These are phyloP conservation scores for Rutidosis leptorrhynchoides DNA, from an alignment of 129 eudicot species.

Conservation along the genomic window DNA sequence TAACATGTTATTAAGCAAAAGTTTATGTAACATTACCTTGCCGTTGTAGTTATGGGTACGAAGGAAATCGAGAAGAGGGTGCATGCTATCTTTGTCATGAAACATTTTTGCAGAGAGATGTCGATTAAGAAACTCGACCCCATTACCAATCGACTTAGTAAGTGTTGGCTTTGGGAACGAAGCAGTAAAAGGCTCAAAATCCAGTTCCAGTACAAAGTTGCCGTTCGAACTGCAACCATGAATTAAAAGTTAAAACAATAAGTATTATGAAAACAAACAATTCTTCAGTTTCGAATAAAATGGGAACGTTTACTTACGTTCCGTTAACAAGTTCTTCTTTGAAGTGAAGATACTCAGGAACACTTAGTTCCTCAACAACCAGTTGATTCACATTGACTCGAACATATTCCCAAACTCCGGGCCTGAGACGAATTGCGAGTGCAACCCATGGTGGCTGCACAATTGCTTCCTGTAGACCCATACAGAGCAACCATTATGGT, in stretches of 20 bases:
- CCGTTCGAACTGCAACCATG: constrained; percentile 59
- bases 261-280: too few relatives aligned
- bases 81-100: constrained; percentile 86
- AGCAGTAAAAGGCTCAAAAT: constrained; percentile 77
- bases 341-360: constrained; percentile 68
- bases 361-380: constrained; percentile 65
- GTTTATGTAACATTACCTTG: too few relatives aligned
- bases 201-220: constrained; percentile 84
- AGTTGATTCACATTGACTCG: constrained; percentile 59
- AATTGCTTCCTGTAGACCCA: constrained; percentile 65
- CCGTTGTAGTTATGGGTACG: constrained; percentile 68
- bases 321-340: constrained; percentile 73
- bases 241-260: too few relatives aligned
- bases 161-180: constrained; percentile 80
- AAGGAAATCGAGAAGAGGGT: constrained; percentile 79
- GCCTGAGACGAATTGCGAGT: constrained; percentile 80
- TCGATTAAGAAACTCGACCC: constrained; percentile 89
- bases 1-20: too few relatives aligned
- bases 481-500: not conserved
- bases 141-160: constrained; percentile 88
- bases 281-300: too few relatives aligned
- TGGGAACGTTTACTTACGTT: too few relatives aligned
- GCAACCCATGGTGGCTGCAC: constrained; percentile 85
- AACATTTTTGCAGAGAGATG: constrained; percentile 94
- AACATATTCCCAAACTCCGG: constrained; percentile 94